These are phyloP conservation scores for Sclerotiophoma versabilis DNA, from an alignment of 2,329 filamentous ascomycete species.

Conservation along the genomic window DNA sequence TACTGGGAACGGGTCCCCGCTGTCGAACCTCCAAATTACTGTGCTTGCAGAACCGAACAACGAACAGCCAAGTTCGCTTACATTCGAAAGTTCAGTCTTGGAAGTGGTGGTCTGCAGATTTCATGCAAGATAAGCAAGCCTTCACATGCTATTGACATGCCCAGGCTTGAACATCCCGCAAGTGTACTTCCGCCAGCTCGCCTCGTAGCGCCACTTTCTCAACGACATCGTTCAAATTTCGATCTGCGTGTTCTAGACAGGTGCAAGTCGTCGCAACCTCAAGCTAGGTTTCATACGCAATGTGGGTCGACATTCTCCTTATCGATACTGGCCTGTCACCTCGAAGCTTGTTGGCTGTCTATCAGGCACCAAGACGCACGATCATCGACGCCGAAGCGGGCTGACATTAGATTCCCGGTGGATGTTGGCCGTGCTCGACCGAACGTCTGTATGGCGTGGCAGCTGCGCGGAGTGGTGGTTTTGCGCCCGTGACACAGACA, in stretches of 20 bases:
- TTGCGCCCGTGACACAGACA: constrained; percentile 1
- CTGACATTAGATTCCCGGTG: constrained; percentile 13
- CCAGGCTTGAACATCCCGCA: neutral
- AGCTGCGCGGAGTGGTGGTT: neutral
- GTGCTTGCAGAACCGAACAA: neutral
- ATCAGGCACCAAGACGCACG: constrained; percentile 6
- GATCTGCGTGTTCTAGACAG: constrained; percentile 20
- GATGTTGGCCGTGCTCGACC: constrained; percentile 13
- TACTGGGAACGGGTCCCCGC: neutral
- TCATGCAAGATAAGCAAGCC: constrained; percentile 5
- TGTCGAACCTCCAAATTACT: neutral
- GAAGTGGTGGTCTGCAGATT: neutral
- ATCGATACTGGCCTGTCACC: constrained; percentile 15
- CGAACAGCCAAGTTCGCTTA: neutral
- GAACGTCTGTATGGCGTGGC: constrained; percentile 2
- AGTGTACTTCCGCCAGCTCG: constrained; percentile 4
- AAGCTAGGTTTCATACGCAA: constrained; percentile 13
- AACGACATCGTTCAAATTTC: constrained; percentile 9
- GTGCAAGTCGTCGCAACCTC: constrained; percentile 12
- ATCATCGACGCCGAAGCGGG: constrained; percentile 14
- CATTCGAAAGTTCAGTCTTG: neutral
- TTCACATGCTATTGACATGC: constrained; percentile 7
- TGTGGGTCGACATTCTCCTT: constrained; percentile 11
- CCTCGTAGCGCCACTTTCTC: constrained; percentile 11
- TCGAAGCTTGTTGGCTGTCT: neutral